A percentile compares a stretch with the other conserved stretches of the same genome.
phyloP scores from a whole-genome alignment of 176 grass and related monocot species.

The Puya raimondii region DNA sequence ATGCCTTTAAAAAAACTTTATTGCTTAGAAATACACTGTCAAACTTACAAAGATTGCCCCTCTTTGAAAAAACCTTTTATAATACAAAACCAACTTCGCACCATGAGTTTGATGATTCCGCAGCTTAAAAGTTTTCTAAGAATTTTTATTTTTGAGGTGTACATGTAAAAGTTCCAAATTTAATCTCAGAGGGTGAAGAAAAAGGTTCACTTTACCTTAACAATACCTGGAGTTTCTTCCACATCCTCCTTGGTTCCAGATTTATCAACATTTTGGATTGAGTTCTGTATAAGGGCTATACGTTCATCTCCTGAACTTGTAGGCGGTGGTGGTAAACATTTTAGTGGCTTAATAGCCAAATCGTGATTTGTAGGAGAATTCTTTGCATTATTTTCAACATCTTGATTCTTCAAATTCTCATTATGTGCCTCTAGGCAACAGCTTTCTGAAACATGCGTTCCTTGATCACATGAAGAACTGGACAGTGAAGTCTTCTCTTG shows the following conservation, averaged over 20 bases:
- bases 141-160: too few species aligned
- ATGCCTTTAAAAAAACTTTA: too few species aligned
- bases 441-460: slow-evolving; percentile 20
- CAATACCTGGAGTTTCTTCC: slow-evolving; percentile 22
- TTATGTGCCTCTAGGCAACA: slow-evolving; percentile 29
- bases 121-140: too few species aligned
- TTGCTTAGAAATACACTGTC: too few species aligned
- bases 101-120: too few species aligned
- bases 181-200: neutral
- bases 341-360: slow-evolving; percentile 13
- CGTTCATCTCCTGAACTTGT: slow-evolving; percentile 30
- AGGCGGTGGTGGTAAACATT: slow-evolving; percentile 21
- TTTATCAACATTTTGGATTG: slow-evolving; percentile 19
- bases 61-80: too few species aligned
- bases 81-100: too few species aligned
- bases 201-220: slow-evolving; percentile 26
- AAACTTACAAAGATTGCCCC: too few species aligned
- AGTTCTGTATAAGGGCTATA: slow-evolving; percentile 16
- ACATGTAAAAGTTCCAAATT: neutral
- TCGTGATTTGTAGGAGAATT: slow-evolving; percentile 28
- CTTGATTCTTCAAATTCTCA: slow-evolving; percentile 15
- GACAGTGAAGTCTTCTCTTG: slow-evolving; percentile 14
- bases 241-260: slow-evolving; percentile 11
- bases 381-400: slow-evolving; percentile 30
- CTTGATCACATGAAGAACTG: slow-evolving; percentile 20